Conservation (phyloP, 1,284 basidiomycete species). For the Tilletia setariae region DNA sequence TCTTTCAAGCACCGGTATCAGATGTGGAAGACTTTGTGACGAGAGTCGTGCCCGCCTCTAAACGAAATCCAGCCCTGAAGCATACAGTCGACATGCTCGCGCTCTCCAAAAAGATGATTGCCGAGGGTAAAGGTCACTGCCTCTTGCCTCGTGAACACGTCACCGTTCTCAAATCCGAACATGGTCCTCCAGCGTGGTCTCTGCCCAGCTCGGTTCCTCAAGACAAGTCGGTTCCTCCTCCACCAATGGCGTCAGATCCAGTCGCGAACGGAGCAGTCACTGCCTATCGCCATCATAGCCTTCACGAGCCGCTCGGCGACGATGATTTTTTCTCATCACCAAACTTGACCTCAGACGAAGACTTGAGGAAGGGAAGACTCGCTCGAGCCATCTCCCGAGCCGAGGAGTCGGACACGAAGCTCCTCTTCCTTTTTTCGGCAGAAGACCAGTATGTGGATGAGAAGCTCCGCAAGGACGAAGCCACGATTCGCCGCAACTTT, state of each 20-base stretch:
- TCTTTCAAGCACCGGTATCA: slow-evolving; percentile 48
- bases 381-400: slow-evolving; percentile 8
- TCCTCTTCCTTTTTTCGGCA: slow-evolving; percentile 7
- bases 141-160: slow-evolving; percentile 19
- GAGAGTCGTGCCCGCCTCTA: neutral
- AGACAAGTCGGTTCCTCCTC: slow-evolving; percentile 19
- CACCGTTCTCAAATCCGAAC: neutral
- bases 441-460: neutral
- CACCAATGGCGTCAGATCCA: slow-evolving; percentile 23
- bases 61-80: neutral
- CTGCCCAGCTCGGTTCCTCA: neutral
- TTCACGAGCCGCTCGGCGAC: slow-evolving; percentile 37
- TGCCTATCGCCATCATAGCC: slow-evolving; percentile 45
- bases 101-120: slow-evolving; percentile 19
- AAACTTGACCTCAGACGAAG: neutral
- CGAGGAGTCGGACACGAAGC: neutral
- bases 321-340: slow-evolving; percentile 47
- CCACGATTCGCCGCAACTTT: neutral
- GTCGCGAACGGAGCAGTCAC: slow-evolving; percentile 37
- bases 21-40: slow-evolving; percentile 43
- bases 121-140: slow-evolving; percentile 19
- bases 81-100: slow-evolving; percentile 6
- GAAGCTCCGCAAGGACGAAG: neutral
- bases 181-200: neutral
- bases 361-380: neutral